Conservation (phyloP, 768 basidiomycete genomes). For the Dendrothele bispora region DNA sequence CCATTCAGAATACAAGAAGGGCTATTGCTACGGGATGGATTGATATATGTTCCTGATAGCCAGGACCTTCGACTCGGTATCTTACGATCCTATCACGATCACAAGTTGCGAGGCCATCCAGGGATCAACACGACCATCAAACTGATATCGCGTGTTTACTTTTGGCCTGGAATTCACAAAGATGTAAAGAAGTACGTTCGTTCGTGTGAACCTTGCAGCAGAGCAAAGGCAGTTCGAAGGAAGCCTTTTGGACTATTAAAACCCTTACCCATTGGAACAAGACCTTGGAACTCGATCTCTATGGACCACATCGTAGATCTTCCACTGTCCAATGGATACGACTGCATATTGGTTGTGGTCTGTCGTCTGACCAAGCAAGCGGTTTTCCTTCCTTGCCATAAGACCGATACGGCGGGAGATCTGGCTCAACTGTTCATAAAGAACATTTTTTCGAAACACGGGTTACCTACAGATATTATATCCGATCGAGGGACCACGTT, state of each 20-base stretch:
- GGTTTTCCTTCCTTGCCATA: conserved; percentile 27
- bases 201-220: conserved; percentile 22
- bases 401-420: conserved; percentile 15
- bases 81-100: conserved; percentile 22
- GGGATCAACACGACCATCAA: conserved; percentile 24
- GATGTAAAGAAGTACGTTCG: conserved; percentile 15
- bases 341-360: conserved; percentile 14
- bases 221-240: conserved; percentile 18
- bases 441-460: too few relatives aligned
- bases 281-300: conserved; percentile 30
- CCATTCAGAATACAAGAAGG: not conserved
- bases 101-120: conserved; percentile 22
- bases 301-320: conserved; percentile 32
- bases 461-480: too few relatives aligned
- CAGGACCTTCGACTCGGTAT: conserved; percentile 12
- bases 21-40: not conserved
- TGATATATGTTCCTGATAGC: conserved; percentile 18
- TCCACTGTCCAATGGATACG: conserved; percentile 16
- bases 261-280: conserved; percentile 19
- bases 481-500: too few relatives aligned
- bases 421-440: conserved; percentile 19
- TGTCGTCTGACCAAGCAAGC: conserved; percentile 30
- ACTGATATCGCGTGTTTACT: conserved; percentile 15
- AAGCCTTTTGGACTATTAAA: conserved; percentile 23
- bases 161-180: too few relatives aligned